Base-by-base conservation (phyloP, 1,139 yeast genomes). In the Zygosaccharomyces pseudobailii region DNA sequence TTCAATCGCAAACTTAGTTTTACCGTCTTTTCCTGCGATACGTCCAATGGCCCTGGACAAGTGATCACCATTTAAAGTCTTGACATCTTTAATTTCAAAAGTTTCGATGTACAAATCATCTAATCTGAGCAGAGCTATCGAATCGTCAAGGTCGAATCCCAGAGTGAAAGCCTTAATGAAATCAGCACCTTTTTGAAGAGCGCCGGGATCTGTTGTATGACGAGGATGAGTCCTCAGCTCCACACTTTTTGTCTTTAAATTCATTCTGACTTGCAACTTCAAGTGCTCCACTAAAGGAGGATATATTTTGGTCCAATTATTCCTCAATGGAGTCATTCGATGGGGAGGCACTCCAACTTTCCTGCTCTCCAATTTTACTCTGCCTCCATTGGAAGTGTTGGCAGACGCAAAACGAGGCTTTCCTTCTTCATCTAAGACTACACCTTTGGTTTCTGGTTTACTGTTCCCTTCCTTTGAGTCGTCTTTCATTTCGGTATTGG, bases 1-100 rank as follows among this genome's bases (percentile, higher is more conserved):
- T 70, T 92, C 99, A 62, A 92, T 92, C 31, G 98, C 97, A 69
- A 90, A 92, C 72, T 92, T 92, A 53, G 98, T 92, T 71, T 90
- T 90, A 64, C 99, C 99, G 66, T 92, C 99, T 66, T 92, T 94
- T 68, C 99, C 99, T 22, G 98, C 98, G 68, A 92, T 92, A 77
- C 99, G 89, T 61, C 98, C 99, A 66, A 92, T 92, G 19, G 99
- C 98, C 75, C 99, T 84, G 41, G 96, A 84, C 68, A 92, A 77
- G 78, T 92, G 98, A 70, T 92, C 98, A 21, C 98, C 98, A 31
- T 82, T 82, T 57, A 92, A 74, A 3, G 97, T 90, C 71, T 92
- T 94, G 51, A 92, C 97, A 70, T 92, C 99, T 69, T 94, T 92
- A 60, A 92, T 78, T 66, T 92, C 99, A 66, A 92, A 92, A 2